A percentile compares a stretch with the other conserved stretches of the same genome.
Evolutionary conservation across 805 yeast genomes (phyloP).

Genomic region (Candida lessepsii): DNA sequence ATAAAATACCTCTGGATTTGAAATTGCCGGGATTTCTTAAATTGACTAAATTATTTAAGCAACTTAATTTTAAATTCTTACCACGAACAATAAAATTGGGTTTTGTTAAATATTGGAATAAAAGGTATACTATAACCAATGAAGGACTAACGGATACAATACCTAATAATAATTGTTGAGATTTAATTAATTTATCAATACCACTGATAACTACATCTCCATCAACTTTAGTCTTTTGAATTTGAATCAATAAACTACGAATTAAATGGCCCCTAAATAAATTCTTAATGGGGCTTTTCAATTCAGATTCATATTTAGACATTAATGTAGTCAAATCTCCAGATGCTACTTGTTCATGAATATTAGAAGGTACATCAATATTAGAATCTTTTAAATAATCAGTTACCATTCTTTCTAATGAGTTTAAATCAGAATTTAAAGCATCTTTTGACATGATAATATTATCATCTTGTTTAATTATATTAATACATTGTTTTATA

Average conservation of each 20-base stretch:
- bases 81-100: constrained; percentile 30
- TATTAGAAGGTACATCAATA: constrained; percentile 22
- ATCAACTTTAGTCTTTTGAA: constrained; percentile 96
- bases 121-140: constrained; percentile 52
- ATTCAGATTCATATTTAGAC: constrained; percentile 75
- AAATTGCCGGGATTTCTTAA: constrained; percentile 22
- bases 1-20: constrained; percentile 16
- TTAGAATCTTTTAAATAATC: constrained; percentile 49
- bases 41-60: constrained; percentile 59
- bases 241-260: constrained; percentile 78
- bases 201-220: constrained; percentile 89
- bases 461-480: constrained; percentile 75
- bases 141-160: constrained; percentile 87
- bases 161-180: constrained; percentile 94
- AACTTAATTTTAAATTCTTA: constrained; percentile 33
- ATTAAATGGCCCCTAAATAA: constrained; percentile 68
- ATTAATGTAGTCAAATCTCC: constrained; percentile 83
- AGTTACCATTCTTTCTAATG: constrained; percentile 84
- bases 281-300: constrained; percentile 66
- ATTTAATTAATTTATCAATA: constrained; percentile 81
- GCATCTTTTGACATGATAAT: constrained; percentile 77
- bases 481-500: constrained; percentile 62
- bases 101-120: constrained; percentile 37
- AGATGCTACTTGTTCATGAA: constrained; percentile 51
- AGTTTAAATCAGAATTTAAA: constrained; percentile 70